Base-by-base conservation (phyloP, 805 yeast genomes). In the Ogataea chonburiensis region DNA sequence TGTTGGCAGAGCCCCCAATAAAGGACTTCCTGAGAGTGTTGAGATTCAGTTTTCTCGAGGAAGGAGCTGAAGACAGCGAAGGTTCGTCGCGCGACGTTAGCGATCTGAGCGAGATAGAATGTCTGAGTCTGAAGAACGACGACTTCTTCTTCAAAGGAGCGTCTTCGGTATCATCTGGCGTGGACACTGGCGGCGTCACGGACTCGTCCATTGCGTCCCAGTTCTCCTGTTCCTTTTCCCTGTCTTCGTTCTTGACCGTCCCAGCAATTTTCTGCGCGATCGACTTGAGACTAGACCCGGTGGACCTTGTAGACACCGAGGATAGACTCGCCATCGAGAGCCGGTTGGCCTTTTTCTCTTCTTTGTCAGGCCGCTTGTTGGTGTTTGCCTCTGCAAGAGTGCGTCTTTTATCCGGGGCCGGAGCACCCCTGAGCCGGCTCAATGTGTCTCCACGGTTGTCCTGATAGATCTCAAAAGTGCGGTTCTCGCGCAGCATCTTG, bases 61-160 rank as follows among this genome's bases (percentile, higher is more conserved):
- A 28, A 24, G 29, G 29, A 13, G 43, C 21, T 3, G 34, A 35
- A 5, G 49, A 38, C 18, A 45, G 31, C 14, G 55, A 44, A 12
- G 41, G 42, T 20, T 27, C 35, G 34, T 50, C 50, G 25, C 41
- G 38, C 15, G 47, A 45, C 7, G 55, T 34, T 11, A 53, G 45
- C 15, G 61, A 56, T 34, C 60, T 43, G 23, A 60, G 45, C 5
- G 63, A 57, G 5, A 58, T 52, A 3, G 63, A 57, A 39, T 60
- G 61, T 37, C 51, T 49, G 12, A 57, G 46, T 18, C 52, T 41
- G 28, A 51, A 47, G 19, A 41, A 43, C 3, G 59, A 53, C 10
- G 38, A 31, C 27, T 49, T 50, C 36, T 50, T 53, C 26, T 49
- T 50, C 32, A 46, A 18, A 18, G 42, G 41, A 7, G 37, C 11